phyloP scores from a whole-genome alignment of 1,284 basidiomycete genomes.

The Heterobasidion occidentale region DNA sequence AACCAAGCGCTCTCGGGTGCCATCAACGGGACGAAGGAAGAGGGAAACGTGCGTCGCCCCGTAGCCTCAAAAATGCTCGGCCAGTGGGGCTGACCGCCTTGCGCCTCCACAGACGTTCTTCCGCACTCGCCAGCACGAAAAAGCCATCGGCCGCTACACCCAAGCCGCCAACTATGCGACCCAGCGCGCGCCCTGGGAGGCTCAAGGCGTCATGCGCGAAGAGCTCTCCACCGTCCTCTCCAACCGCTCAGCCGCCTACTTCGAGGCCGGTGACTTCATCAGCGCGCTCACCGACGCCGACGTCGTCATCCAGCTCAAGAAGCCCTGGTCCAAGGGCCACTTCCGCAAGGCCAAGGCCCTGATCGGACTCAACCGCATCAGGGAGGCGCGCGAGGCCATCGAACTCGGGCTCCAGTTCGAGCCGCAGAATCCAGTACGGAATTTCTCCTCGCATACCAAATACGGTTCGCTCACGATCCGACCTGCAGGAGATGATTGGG shows the following conservation, averaged over 20 bases:
- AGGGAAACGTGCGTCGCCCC: slow-evolving; percentile 67
- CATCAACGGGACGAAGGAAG: slow-evolving; percentile 77
- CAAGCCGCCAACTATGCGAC: slow-evolving; percentile 78
- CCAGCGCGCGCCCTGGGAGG: slow-evolving; percentile 88
- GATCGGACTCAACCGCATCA: slow-evolving; percentile 59
- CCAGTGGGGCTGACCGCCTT: too few species aligned
- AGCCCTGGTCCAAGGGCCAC: slow-evolving; percentile 93
- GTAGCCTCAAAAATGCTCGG: too few species aligned
- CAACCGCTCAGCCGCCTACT: slow-evolving; percentile 86
- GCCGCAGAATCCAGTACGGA: slow-evolving; percentile 68
- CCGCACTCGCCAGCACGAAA: slow-evolving; percentile 65
- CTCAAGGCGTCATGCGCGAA: slow-evolving; percentile 75
- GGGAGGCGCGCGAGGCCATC: slow-evolving; percentile 81
- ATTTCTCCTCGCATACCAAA: neutral
- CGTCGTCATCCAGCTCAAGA: slow-evolving; percentile 77
- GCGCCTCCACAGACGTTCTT: slow-evolving; percentile 51
- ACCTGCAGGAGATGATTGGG: slow-evolving; percentile 11
- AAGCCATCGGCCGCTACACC: slow-evolving; percentile 80
- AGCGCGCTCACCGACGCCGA: slow-evolving; percentile 89
- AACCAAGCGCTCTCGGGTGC: slow-evolving; percentile 68
- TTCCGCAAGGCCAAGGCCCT: slow-evolving; percentile 90
- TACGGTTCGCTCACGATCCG: neutral
- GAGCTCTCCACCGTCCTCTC: slow-evolving; percentile 86
- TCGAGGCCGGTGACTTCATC: slow-evolving; percentile 70
- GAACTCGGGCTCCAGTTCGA: slow-evolving; percentile 86